These are phyloP conservation scores for Hygrophorus russula DNA, from an alignment of 768 basidiomycete genomes.

Conservation along the genomic window DNA sequence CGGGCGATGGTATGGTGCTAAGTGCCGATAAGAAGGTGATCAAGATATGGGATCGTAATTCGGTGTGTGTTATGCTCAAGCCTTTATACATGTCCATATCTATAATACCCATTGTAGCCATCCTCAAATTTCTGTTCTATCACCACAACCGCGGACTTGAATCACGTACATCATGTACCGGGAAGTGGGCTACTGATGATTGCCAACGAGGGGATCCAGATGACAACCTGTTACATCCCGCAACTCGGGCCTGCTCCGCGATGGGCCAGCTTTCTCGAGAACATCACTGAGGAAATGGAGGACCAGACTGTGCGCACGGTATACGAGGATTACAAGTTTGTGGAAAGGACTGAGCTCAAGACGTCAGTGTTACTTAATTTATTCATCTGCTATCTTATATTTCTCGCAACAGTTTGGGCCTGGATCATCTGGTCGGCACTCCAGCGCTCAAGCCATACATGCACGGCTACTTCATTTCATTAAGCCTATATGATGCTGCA, in stretches of 20 bases:
- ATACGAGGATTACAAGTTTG: constrained; percentile 97
- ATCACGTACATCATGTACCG: constrained; percentile 84
- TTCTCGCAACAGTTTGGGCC: constrained; percentile 53
- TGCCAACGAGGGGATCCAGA: constrained; percentile 94
- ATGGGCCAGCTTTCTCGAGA: constrained; percentile 97
- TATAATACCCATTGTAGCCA: constrained; percentile 37
- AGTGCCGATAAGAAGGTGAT: constrained; percentile 95
- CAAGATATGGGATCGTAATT: constrained; percentile 90
- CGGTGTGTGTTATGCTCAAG: constrained; percentile 32
- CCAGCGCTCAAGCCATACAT: constrained; percentile 97
- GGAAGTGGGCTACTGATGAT: constrained; percentile 83
- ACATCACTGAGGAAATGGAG: constrained; percentile 98
- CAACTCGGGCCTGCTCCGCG: constrained; percentile 93
- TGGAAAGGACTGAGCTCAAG: constrained; percentile 77
- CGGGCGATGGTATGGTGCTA: constrained; percentile 78
- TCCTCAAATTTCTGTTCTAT: constrained; percentile 84
- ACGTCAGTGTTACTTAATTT: constrained; percentile 41
- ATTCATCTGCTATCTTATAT: neutral
- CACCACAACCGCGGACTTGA: constrained; percentile 82
- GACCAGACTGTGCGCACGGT: constrained; percentile 67
- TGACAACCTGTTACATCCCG: constrained; percentile 91
- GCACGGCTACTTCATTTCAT: constrained; percentile 97
- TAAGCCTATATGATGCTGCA: constrained; percentile 93
- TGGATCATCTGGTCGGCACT: constrained; percentile 92
- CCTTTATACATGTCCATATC: neutral